These are phyloP conservation scores for Corynascus novoguineensis DNA, from an alignment of 495 filamentous ascomycete species.

Conservation along the genomic window DNA sequence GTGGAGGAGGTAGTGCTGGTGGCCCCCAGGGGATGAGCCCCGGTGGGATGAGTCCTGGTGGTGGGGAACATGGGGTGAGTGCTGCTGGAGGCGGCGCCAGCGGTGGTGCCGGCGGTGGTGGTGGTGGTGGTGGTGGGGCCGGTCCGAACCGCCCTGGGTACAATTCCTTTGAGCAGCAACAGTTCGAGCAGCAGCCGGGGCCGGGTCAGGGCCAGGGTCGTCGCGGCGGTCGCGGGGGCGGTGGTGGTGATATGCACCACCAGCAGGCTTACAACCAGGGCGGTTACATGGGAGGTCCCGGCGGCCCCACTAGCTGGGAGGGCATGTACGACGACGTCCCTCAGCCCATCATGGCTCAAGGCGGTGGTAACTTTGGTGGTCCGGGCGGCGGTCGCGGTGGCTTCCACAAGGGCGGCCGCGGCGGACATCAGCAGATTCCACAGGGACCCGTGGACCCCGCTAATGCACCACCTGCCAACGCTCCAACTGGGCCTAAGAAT, in stretches of 20 bases:
- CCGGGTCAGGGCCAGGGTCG: slow-evolving; percentile 22
- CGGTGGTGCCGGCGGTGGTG: slow-evolving; percentile 24
- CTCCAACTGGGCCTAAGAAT: slow-evolving; percentile 94
- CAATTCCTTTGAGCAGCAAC: slow-evolving; percentile 51
- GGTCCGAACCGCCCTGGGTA: slow-evolving; percentile 20
- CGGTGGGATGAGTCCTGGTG: slow-evolving; percentile 3
- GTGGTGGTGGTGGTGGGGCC: slow-evolving; percentile 27
- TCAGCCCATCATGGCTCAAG: slow-evolving; percentile 64
- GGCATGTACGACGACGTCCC: slow-evolving; percentile 99
- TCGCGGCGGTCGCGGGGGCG: slow-evolving; percentile 34
- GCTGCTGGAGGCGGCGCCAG: neutral
- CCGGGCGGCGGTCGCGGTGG: slow-evolving; percentile 50
- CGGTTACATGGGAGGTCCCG: slow-evolving; percentile 32
- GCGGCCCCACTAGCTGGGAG: slow-evolving; percentile 78
- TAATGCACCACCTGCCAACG: slow-evolving; percentile 79
- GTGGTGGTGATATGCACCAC: slow-evolving; percentile 30
- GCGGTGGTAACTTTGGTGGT: slow-evolving; percentile 51
- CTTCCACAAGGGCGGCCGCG: slow-evolving; percentile 33
- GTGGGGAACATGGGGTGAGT: neutral
- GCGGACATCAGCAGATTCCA: slow-evolving; percentile 26
- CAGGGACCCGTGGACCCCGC: slow-evolving; percentile 32
- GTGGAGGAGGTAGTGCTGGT: slow-evolving; percentile 27
- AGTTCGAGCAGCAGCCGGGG: slow-evolving; percentile 64
- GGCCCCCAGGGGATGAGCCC: slow-evolving; percentile 22
- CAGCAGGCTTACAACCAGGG: slow-evolving; percentile 24